Conservation (phyloP, 2,329 filamentous ascomycete species). For the Tolypocladium tropicale region DNA sequence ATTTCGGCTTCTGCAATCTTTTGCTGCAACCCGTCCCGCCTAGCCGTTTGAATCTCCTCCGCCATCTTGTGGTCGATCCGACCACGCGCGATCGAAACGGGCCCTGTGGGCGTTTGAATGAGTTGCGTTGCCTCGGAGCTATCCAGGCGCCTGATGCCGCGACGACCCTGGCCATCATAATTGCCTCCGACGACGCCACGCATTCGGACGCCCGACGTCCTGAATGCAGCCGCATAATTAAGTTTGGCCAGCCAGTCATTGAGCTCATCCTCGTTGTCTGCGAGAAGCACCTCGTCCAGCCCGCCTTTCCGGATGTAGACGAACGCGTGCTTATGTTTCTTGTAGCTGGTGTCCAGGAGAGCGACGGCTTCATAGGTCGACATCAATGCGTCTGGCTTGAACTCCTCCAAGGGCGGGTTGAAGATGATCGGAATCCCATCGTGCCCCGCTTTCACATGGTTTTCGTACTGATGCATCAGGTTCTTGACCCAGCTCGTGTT, state of each 20-base stretch:
- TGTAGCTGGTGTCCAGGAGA: slow-evolving; percentile 76
- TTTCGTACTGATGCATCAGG: slow-evolving; percentile 79
- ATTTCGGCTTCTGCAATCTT: slow-evolving; percentile 79
- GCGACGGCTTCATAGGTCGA: slow-evolving; percentile 90
- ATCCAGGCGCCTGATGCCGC: slow-evolving; percentile 62
- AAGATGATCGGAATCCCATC: slow-evolving; percentile 74
- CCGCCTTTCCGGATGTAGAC: slow-evolving; percentile 80
- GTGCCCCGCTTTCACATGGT: slow-evolving; percentile 67
- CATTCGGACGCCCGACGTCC: slow-evolving; percentile 84
- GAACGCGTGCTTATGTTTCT: slow-evolving; percentile 92
- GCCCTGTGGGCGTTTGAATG: slow-evolving; percentile 61
- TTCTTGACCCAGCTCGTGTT: slow-evolving; percentile 89
- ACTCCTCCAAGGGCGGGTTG: slow-evolving; percentile 78
- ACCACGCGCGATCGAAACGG: slow-evolving; percentile 62
- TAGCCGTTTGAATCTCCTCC: slow-evolving; percentile 73
- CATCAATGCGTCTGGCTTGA: slow-evolving; percentile 89
- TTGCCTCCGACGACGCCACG: slow-evolving; percentile 75
- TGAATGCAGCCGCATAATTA: slow-evolving; percentile 92
- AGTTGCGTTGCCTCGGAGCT: slow-evolving; percentile 48
- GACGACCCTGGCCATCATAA: slow-evolving; percentile 71
- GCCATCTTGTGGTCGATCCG: slow-evolving; percentile 74
- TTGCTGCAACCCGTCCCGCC: slow-evolving; percentile 70
- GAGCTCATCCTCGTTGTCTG: slow-evolving; percentile 82
- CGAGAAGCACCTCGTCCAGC: slow-evolving; percentile 81
- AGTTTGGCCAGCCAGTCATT: slow-evolving; percentile 95